These are phyloP conservation scores for Mycena rosella DNA, from an alignment of 768 basidiomycete genomes.

Conservation along the genomic window DNA sequence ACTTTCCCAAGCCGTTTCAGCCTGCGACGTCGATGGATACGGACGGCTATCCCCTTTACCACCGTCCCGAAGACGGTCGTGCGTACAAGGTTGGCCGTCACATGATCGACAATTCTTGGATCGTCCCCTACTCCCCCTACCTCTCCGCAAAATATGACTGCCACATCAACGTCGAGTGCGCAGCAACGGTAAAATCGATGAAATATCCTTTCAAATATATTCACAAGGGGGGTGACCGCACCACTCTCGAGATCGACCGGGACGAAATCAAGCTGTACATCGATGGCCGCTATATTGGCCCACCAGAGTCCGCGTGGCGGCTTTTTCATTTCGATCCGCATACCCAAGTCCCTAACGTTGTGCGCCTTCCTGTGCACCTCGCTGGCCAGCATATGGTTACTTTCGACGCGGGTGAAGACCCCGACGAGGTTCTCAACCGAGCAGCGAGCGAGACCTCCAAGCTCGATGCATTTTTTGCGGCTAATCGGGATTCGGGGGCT, in stretches of 20 bases:
- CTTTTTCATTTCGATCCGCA: conserved; percentile 52
- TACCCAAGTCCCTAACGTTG: conserved; percentile 51
- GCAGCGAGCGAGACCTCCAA: conserved; percentile 42
- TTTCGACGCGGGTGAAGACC: conserved; percentile 48
- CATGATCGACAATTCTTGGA: conserved; percentile 45
- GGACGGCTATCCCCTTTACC: conserved; percentile 53
- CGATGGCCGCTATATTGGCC: conserved; percentile 44
- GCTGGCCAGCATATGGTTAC: conserved; percentile 52
- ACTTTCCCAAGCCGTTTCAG: conserved; percentile 52
- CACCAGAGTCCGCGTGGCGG: conserved; percentile 52
- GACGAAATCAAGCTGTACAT: conserved; percentile 36
- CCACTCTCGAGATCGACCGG: neutral
- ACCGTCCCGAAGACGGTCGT: conserved; percentile 36
- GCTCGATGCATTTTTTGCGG: conserved; percentile 48
- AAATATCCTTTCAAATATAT: conserved; percentile 35
- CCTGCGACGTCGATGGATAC: conserved; percentile 45
- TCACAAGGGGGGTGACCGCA: conserved; percentile 24
- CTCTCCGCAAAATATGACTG: conserved; percentile 48
- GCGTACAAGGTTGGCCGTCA: conserved; percentile 15
- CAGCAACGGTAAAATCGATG: conserved; percentile 43
- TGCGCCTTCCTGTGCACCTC: conserved; percentile 59
- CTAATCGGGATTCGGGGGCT: conserved; percentile 32
- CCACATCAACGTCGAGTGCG: conserved; percentile 57
- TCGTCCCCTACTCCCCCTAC: conserved; percentile 52
- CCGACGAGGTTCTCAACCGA: conserved; percentile 39